Evolutionary conservation across 2,329 filamentous ascomycete species (phyloP).

Genomic region (Ceratocystis eucalypticola): DNA sequence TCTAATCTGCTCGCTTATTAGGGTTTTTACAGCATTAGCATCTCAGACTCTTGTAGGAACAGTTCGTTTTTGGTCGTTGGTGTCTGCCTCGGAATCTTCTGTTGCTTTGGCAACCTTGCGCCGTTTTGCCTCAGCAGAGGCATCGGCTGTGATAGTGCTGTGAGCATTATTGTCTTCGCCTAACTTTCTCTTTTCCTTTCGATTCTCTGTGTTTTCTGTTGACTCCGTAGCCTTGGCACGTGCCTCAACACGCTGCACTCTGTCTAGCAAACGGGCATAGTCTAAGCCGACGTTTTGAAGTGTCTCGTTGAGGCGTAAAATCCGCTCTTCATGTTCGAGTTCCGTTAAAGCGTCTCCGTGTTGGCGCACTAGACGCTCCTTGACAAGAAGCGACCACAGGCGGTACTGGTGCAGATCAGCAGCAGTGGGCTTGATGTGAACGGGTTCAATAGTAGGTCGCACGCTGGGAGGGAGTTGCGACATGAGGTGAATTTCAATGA

Average conservation of each 20-base stretch:
- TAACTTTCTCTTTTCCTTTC: slow-evolving; percentile 3
- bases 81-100: background rate
- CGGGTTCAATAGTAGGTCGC: slow-evolving; percentile 35
- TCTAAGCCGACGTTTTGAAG: slow-evolving; percentile 56
- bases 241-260: slow-evolving; percentile 29
- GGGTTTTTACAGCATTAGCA: background rate
- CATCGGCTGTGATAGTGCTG: background rate
- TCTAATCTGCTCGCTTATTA: background rate
- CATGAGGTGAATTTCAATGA: slow-evolving; percentile 64
- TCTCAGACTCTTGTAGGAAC: background rate
- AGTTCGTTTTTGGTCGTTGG: background rate
- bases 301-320: slow-evolving; percentile 58
- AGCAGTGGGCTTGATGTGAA: slow-evolving; percentile 29
- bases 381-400: slow-evolving; percentile 63
- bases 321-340: slow-evolving; percentile 52
- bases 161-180: background rate
- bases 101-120: background rate
- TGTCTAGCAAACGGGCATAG: slow-evolving; percentile 51
- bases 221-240: background rate
- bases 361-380: slow-evolving; percentile 61
- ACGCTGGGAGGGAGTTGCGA: slow-evolving; percentile 43
- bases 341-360: slow-evolving; percentile 60
- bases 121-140: background rate
- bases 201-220: background rate
- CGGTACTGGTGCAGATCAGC: slow-evolving; percentile 40